Conservation (phyloP, 2,329 filamentous ascomycete species). For the Cladosporium oxysporum region DNA sequence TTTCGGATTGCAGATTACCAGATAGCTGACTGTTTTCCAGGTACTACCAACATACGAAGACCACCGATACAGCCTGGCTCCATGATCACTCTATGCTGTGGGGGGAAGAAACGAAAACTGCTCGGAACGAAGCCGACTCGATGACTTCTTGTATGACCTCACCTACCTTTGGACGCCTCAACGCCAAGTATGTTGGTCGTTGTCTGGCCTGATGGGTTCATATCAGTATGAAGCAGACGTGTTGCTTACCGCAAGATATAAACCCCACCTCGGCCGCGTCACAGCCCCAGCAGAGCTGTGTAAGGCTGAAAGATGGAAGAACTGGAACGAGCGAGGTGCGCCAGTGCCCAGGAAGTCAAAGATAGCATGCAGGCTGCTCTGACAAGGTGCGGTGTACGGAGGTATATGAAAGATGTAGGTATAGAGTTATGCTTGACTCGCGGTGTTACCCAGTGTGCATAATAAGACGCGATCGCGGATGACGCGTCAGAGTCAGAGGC, state of each 20-base stretch:
- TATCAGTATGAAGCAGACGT: background rate
- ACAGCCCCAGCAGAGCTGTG: background rate
- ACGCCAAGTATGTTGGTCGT: background rate
- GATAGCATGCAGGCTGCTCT: background rate
- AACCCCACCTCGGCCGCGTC: background rate
- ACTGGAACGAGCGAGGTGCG: conserved; percentile 1
- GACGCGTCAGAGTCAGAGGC: background rate
- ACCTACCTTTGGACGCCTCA: background rate
- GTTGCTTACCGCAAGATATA: background rate
- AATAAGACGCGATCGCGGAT: background rate
- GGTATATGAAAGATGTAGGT: background rate
- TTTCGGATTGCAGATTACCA: background rate
- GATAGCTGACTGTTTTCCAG: background rate
- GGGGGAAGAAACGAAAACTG: background rate
- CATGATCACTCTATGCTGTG: background rate
- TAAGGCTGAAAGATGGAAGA: background rate
- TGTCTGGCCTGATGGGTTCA: background rate
- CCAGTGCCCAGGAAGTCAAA: background rate
- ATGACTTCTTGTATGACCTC: background rate
- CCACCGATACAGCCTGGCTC: background rate
- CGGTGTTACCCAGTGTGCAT: background rate
- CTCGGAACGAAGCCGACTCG: background rate
- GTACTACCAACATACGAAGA: conserved; percentile 11
- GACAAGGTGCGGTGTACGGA: background rate
- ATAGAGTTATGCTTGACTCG: background rate